Evolutionary conservation across 1,139 yeast genomes (phyloP).

Genomic region (Yarrowia galli): DNA sequence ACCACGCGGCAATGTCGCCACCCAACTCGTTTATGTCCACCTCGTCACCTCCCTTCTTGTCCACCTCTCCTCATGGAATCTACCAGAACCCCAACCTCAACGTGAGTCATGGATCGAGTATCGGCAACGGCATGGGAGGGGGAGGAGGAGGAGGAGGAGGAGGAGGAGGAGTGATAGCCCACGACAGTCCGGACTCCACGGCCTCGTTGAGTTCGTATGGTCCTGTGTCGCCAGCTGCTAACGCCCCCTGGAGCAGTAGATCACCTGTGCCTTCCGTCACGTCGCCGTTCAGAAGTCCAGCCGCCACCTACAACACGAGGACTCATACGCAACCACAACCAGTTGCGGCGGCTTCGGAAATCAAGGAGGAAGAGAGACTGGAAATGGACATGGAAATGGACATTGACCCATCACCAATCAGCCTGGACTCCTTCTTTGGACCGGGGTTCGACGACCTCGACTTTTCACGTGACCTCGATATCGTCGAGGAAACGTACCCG

Average conservation of each 20-base stretch:
- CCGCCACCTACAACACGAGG: neutral
- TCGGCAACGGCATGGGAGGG: neutral
- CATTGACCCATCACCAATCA: neutral
- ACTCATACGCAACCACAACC: neutral
- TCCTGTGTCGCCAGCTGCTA: slow-evolving; percentile 6
- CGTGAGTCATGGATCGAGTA: neutral
- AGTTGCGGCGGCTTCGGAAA: no score
- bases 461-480: slow-evolving; percentile 31
- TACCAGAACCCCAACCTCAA: slow-evolving; percentile 28
- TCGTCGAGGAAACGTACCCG: slow-evolving; percentile 38
- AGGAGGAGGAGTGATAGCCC: no score
- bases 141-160: no score
- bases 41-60: neutral
- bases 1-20: neutral
- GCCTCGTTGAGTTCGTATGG: slow-evolving; percentile 10
- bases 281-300: neutral
- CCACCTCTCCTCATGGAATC: slow-evolving; percentile 9
- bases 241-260: slow-evolving; percentile 17
- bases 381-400: neutral
- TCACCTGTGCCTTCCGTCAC: neutral
- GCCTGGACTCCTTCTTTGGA: slow-evolving; percentile 32
- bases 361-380: neutral
- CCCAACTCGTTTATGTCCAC: slow-evolving; percentile 2
- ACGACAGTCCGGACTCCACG: slow-evolving; percentile 12
- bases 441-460: slow-evolving; percentile 9